Evolutionary conservation across 1,139 yeast genomes (phyloP).

Genomic region (Protomyces gravidus): DNA sequence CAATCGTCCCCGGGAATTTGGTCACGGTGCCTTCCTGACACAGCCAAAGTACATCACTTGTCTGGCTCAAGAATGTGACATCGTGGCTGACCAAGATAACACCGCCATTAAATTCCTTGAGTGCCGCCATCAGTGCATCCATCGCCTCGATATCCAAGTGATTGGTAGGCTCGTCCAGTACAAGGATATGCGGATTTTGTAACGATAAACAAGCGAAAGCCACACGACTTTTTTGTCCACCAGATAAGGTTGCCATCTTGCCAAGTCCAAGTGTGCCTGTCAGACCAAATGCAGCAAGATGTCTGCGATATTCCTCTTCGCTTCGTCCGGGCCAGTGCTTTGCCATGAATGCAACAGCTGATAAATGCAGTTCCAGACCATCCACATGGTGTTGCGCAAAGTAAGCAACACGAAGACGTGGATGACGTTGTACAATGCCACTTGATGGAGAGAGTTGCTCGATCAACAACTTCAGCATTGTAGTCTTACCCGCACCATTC

Average conservation of each 20-base stretch:
- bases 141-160: constrained; percentile 99
- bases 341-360: constrained; percentile 95
- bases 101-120: constrained; percentile 86
- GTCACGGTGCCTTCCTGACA: constrained; percentile 78
- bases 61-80: constrained; percentile 79
- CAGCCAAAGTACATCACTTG: constrained; percentile 92
- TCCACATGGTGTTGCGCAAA: constrained; percentile 99
- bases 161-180: constrained; percentile 96
- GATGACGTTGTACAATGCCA: constrained; percentile 73
- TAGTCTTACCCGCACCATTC: constrained; percentile 98
- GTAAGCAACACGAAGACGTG: constrained; percentile 87
- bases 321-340: constrained; percentile 84
- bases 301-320: constrained; percentile 96
- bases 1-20: constrained; percentile 77
- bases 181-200: constrained; percentile 87
- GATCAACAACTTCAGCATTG: constrained; percentile 78
- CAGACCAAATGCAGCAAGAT: constrained; percentile 93
- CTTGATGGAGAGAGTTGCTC: constrained; percentile 65
- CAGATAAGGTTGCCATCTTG: constrained; percentile 82
- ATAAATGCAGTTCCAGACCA: constrained; percentile 82
- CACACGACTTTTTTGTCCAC: constrained; percentile 97
- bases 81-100: constrained; percentile 97
- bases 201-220: constrained; percentile 95
- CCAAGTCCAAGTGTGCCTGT: constrained; percentile 91
- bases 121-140: constrained; percentile 91